Evolutionary conservation across 1,284 basidiomycete species (phyloP).

Genomic region (Ganoderma lucidum): DNA sequence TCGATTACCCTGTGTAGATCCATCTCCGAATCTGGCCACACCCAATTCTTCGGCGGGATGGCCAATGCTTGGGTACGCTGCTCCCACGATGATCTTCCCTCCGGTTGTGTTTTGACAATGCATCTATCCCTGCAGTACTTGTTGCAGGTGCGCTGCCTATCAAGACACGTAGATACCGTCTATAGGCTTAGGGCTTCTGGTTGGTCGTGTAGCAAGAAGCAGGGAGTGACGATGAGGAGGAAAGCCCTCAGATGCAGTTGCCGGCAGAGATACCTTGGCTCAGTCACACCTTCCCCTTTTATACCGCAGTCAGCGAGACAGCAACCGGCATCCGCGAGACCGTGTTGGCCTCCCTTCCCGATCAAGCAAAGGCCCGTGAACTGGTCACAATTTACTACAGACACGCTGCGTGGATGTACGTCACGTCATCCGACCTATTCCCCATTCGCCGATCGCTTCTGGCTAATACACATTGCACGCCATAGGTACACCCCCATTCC

Average conservation of each 20-base stretch:
- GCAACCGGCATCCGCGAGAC: constrained; percentile 51
- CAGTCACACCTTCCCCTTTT: constrained; percentile 66
- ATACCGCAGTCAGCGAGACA: constrained; percentile 50
- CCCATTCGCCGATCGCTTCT: constrained; percentile 11
- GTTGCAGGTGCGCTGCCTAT: constrained; percentile 42
- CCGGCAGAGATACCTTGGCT: constrained; percentile 65
- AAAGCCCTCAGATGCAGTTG: constrained; percentile 49
- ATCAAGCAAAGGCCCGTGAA: constrained; percentile 49
- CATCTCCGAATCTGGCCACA: constrained; percentile 65
- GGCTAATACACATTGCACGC: background rate
- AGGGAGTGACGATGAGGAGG: constrained; percentile 60
- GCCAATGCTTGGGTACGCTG: constrained; percentile 71
- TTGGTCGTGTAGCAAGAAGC: constrained; percentile 59
- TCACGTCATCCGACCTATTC: constrained; percentile 31
- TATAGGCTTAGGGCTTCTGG: constrained; percentile 16
- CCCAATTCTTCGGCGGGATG: constrained; percentile 69
- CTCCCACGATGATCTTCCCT: constrained; percentile 1
- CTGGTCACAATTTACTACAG: constrained; percentile 63
- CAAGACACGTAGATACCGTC: constrained; percentile 25
- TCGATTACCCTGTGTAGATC: constrained; percentile 48
- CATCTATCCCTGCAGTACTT: constrained; percentile 42
- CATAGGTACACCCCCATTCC: constrained; percentile 70
- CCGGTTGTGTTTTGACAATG: constrained; percentile 21
- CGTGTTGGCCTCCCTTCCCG: constrained; percentile 57
- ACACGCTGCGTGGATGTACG: constrained; percentile 75